Evolutionary conservation across 805 yeast genomes (phyloP).

Genomic region (Lipomyces starkeyi): DNA sequence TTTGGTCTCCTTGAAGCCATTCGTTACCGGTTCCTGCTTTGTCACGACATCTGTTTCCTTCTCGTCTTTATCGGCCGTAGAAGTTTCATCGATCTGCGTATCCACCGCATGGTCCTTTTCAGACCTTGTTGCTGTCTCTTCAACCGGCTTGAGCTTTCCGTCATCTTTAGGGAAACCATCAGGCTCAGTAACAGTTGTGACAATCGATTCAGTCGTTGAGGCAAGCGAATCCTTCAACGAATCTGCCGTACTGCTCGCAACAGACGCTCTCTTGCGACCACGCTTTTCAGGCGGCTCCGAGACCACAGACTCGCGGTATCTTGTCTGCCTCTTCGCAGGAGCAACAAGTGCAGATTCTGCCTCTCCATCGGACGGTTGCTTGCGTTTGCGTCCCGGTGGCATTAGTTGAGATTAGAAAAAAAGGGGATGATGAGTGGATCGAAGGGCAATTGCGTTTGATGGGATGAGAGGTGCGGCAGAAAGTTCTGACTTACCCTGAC

Average conservation of each 20-base stretch:
- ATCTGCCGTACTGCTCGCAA: slow-evolving; percentile 12
- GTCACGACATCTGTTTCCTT: neutral
- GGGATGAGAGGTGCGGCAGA: neutral
- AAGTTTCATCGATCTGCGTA: slow-evolving; percentile 17
- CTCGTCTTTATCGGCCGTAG: neutral
- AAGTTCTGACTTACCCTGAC: neutral
- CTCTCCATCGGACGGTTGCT: slow-evolving; percentile 15
- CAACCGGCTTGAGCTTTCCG: slow-evolving; percentile 2
- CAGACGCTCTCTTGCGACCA: slow-evolving; percentile 6
- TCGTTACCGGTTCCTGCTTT: neutral
- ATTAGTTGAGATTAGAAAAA: slow-evolving; percentile 4
- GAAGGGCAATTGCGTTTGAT: neutral
- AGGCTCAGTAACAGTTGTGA: slow-evolving; percentile 29
- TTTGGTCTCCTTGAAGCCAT: slow-evolving; percentile 3
- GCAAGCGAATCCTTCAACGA: slow-evolving; percentile 3
- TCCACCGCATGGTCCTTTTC: neutral
- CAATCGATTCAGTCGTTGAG: neutral
- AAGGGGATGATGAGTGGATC: neutral
- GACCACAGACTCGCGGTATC: neutral
- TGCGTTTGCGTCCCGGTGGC: slow-evolving; percentile 28
- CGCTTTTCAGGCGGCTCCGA: slow-evolving; percentile 5
- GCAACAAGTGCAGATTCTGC: slow-evolving; percentile 6
- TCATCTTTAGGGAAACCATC: slow-evolving; percentile 14
- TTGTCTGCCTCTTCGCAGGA: slow-evolving; percentile 18
- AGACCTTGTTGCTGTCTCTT: neutral